Conservation (phyloP, 2,329 filamentous ascomycete species). For the Hymenoscyphus linearis region DNA sequence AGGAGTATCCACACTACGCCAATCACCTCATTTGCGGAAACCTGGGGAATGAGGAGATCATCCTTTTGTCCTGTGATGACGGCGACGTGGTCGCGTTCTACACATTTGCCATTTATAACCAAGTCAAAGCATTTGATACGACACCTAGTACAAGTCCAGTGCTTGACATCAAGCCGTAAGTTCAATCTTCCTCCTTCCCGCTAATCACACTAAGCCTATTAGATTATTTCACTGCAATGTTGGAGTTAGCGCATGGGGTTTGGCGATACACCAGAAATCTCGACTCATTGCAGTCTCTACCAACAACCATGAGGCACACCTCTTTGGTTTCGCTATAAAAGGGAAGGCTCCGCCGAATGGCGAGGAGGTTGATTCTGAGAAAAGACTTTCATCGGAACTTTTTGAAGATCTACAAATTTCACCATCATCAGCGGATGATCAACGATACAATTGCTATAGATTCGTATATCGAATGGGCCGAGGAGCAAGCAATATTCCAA, state of each 20-base stretch:
- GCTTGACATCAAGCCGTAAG: conserved; percentile 16
- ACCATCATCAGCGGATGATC: background rate
- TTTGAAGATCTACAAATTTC: background rate
- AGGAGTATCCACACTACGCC: conserved; percentile 48
- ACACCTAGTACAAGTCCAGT: background rate
- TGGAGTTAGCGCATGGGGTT: conserved; percentile 75
- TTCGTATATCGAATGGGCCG: conserved; percentile 9
- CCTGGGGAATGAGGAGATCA: conserved; percentile 63
- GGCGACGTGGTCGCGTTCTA: conserved; percentile 71
- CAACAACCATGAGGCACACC: conserved; percentile 57
- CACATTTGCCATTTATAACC: conserved; percentile 34
- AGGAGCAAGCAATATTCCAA: conserved; percentile 27
- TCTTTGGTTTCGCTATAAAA: conserved; percentile 44
- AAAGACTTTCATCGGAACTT: background rate
- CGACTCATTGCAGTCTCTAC: conserved; percentile 80
- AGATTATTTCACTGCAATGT: conserved; percentile 73
- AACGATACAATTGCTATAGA: conserved; percentile 6
- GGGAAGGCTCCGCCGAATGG: background rate
- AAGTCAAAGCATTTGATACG: conserved; percentile 3
- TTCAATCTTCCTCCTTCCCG: background rate
- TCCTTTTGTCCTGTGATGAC: conserved; percentile 65
- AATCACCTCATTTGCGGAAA: conserved; percentile 67
- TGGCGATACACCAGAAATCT: conserved; percentile 71
- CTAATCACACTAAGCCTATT: background rate
- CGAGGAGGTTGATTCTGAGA: background rate